These are phyloP conservation scores for Trichosporon sp. DNA, from an alignment of 1,284 basidiomycete genomes.

Conservation along the genomic window DNA sequence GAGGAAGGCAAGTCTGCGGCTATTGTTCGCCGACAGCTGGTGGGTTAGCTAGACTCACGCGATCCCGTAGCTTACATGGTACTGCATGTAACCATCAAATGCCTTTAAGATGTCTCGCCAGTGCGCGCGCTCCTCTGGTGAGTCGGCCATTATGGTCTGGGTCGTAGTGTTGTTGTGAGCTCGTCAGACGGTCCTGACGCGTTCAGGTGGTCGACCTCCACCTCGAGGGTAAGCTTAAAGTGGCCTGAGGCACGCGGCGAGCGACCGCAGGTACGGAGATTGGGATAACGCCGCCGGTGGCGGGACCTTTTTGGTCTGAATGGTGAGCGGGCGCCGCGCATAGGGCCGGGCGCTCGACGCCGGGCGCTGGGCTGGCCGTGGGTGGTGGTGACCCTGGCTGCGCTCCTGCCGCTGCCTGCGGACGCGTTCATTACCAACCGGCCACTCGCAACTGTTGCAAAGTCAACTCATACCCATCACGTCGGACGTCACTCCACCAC, in stretches of 20 bases:
- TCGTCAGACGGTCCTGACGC: neutral
- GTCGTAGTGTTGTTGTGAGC: neutral
- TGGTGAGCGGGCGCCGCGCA: neutral
- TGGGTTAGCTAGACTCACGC: neutral
- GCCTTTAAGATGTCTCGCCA: slow-evolving; percentile 42
- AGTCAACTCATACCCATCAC: neutral
- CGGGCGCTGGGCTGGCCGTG: neutral
- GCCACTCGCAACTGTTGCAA: neutral
- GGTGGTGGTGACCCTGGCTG: neutral
- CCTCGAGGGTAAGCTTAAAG: neutral
- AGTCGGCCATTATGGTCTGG: slow-evolving; percentile 21
- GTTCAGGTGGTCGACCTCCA: slow-evolving; percentile 1
- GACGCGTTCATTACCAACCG: neutral
- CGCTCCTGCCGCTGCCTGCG: neutral
- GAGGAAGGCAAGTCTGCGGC: slow-evolving; percentile 44
- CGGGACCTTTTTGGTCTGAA: neutral
- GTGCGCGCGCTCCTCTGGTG: slow-evolving; percentile 41
- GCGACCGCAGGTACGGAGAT: neutral
- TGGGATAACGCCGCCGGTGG: neutral
- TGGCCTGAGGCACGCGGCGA: neutral
- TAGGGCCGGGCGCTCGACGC: neutral
- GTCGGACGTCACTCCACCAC: neutral
- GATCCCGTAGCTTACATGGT: slow-evolving; percentile 36
- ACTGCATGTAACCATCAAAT: slow-evolving; percentile 49
- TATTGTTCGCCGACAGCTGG: slow-evolving; percentile 48